Evolutionary conservation across 345 rosid genomes (phyloP), one percentile per base, ranked within the genome.

Genomic region (Erucastrum elatum): DNA sequence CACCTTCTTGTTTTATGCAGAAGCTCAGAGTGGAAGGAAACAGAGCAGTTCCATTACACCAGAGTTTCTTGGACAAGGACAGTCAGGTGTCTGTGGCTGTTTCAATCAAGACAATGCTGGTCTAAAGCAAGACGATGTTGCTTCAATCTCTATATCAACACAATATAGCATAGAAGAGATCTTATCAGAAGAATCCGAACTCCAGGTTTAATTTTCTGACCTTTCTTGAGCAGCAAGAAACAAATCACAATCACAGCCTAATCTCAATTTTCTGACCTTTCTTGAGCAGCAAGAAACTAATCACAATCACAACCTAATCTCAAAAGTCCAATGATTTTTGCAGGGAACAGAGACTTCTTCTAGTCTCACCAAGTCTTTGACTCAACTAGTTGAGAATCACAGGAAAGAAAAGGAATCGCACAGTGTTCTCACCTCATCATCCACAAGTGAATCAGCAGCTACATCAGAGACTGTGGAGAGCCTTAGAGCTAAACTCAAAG

Each of bases 381-480:
- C 70, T 49, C 75, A 79, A 29, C 82, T 79, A 53, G 78, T 79
- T 60, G 59, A 61, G 70, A 79, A 49, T 33, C 82, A 79, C 35
- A 79, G 74, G 58, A 79, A 74, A 34, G 74, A 60, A 17, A 79
- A 73, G 27, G 82, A 60, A 34, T 49, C 74, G 16, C 9, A 21
- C 26, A 35, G n/a, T 49, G 68, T 16, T 62, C n/a, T 51, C 55
- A 58, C 46, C 17, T 56, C 63, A 17, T 44, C 74, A 21, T 44
- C 74, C 44, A 34, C 69, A 73, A 79, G 78, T 31, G 82, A 79
- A 51, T 73, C 82, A 73, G 11, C 78, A 5, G 75, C 8, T 10
- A 74, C 78, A 35, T 61, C 82, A 62, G 82, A 79, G 68, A 79
- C 66, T 15, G 70, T 74, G 35, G 82, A 79, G 25, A 74, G 49